phyloP scores from a whole-genome alignment of 2,329 filamentous ascomycete species.

The Monosporascus sp. region DNA sequence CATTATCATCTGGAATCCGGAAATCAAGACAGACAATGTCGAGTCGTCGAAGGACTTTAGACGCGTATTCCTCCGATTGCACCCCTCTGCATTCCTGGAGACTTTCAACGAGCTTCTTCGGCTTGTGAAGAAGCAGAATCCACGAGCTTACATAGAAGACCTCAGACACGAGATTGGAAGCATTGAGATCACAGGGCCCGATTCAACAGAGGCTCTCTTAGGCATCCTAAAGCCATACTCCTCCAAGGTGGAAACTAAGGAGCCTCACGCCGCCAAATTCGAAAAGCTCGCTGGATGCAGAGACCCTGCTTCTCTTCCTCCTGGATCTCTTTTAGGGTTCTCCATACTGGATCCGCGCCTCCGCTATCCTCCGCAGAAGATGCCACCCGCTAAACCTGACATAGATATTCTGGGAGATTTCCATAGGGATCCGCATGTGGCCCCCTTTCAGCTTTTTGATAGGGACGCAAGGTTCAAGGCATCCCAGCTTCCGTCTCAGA shows the following conservation, averaged over 20 bases:
- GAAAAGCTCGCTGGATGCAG: constrained; percentile 51
- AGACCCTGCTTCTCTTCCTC: constrained; percentile 65
- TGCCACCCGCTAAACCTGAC: constrained; percentile 33
- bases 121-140: constrained; percentile 54
- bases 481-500: constrained; percentile 66
- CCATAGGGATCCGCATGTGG: constrained; percentile 53
- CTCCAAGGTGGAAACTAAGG: constrained; percentile 24
- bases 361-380: constrained; percentile 63
- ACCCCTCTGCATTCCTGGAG: constrained; percentile 74
- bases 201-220: constrained; percentile 71
- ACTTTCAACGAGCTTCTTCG: constrained; percentile 59
- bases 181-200: constrained; percentile 58
- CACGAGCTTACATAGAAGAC: constrained; percentile 60
- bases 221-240: constrained; percentile 57
- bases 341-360: constrained; percentile 74
- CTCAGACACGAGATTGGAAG: constrained; percentile 62
- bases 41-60: constrained; percentile 19
- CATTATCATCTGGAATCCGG: constrained; percentile 69
- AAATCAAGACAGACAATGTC: constrained; percentile 16
- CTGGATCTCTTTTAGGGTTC: constrained; percentile 67
- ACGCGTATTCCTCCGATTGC: constrained; percentile 66
- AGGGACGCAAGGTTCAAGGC: constrained; percentile 60
- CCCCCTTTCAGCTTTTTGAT: constrained; percentile 59
- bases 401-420: constrained; percentile 38
- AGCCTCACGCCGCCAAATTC: constrained; percentile 45